phyloP scores from a whole-genome alignment of 169 alveolate genomes.

The Plasmodium ovale region DNA sequence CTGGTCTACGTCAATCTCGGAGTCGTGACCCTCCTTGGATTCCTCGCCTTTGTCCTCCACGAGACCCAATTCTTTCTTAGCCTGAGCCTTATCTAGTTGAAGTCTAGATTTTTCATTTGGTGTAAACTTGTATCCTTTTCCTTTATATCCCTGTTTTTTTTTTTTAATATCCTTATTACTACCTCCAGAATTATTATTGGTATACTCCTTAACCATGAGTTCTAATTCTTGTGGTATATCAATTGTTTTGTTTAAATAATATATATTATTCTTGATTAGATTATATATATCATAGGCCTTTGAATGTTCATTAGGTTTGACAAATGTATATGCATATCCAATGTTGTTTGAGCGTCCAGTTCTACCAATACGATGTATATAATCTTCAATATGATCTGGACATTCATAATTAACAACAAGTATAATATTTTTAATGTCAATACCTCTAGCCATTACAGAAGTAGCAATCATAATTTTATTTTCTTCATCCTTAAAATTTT shows the following conservation, averaged over 20 bases:
- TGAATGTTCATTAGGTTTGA: slow-evolving; percentile 94
- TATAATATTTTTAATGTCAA: slow-evolving; percentile 95
- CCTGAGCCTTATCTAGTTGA: slow-evolving; percentile 89
- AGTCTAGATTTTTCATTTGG: slow-evolving; percentile 92
- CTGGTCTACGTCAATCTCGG: slow-evolving; percentile 75
- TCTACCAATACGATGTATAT: slow-evolving; percentile 99
- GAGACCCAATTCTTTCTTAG: slow-evolving; percentile 88
- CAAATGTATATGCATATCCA: slow-evolving; percentile 98
- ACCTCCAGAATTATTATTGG: slow-evolving; percentile 76
- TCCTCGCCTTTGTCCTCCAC: slow-evolving; percentile 17
- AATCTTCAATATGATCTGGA: slow-evolving; percentile 99
- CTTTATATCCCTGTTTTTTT: slow-evolving; percentile 93
- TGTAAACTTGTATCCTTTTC: slow-evolving; percentile 95
- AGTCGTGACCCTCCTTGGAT: slow-evolving; percentile 8
- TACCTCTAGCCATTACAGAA: slow-evolving; percentile 98
- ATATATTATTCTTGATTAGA: slow-evolving; percentile 84
- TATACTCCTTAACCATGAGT: slow-evolving; percentile 79
- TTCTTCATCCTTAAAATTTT: slow-evolving; percentile 90
- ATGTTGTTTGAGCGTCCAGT: slow-evolving; percentile 99
- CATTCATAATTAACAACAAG: slow-evolving; percentile 97
- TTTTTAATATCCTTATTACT: slow-evolving; percentile 89
- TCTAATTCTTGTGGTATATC: slow-evolving; percentile 78
- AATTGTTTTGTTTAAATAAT: slow-evolving; percentile 78
- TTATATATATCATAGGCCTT: slow-evolving; percentile 95
- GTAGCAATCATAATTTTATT: slow-evolving; percentile 97